phyloP scores from a whole-genome alignment of 2,329 filamentous ascomycete species.

The Talaromyces sp. region DNA sequence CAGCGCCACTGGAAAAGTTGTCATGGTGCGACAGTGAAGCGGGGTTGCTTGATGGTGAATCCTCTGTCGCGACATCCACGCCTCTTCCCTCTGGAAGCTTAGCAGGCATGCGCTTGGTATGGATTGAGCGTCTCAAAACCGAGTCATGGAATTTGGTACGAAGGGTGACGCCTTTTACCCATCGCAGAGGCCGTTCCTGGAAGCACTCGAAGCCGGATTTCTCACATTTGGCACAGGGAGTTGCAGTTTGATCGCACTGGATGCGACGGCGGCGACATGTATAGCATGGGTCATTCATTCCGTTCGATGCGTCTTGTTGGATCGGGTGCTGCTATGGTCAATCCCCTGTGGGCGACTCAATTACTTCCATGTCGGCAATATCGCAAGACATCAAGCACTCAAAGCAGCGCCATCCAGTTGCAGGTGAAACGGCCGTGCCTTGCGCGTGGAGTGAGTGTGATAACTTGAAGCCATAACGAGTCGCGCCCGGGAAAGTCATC shows the following conservation, averaged over 20 bases:
- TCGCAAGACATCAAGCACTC: background rate
- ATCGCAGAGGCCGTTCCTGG: conserved; percentile 28
- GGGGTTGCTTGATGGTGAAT: background rate
- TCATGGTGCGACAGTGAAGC: background rate
- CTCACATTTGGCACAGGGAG: conserved; percentile 28
- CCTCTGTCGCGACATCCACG: background rate
- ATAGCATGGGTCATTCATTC: conserved; percentile 23
- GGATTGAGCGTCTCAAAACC: background rate
- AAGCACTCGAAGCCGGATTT: conserved; percentile 29
- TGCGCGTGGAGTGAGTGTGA: background rate
- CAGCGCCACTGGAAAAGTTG: background rate
- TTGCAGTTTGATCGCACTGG: conserved; percentile 26
- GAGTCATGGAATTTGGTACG: conserved; percentile 21
- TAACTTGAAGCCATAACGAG: too few species aligned
- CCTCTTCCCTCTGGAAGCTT: background rate
- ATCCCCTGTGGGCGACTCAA: background rate
- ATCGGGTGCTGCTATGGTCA: background rate
- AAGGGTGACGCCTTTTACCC: conserved; percentile 32
- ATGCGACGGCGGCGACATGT: conserved; percentile 32
- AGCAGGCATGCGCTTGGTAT: background rate
- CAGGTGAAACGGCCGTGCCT: background rate
- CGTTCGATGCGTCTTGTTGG: background rate
- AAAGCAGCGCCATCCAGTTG: background rate
- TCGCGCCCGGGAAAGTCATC: background rate
- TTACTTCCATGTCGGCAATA: background rate